Percentiles rank a stretch among this genome's conserved stretches.
Conservation (phyloP, 2,329 filamentous ascomycete species). For the Fusarium algeriense region DNA sequence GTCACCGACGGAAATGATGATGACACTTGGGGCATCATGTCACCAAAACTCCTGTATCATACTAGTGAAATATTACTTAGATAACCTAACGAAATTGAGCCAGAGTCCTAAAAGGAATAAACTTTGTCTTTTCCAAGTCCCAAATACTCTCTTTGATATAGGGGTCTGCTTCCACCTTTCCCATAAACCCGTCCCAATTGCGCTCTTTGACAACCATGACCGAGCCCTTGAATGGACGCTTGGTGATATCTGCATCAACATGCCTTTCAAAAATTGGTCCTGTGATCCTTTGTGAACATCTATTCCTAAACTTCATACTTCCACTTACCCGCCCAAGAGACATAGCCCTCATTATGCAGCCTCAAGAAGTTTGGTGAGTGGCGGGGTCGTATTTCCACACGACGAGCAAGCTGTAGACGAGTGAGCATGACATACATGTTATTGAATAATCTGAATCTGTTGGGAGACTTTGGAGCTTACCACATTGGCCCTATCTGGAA, state of each 20-base stretch:
- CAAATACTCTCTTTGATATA: conserved; percentile 5
- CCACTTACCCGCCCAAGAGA: conserved; percentile 2
- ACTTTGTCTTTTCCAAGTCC: conserved; percentile 5
- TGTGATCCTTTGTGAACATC: background rate
- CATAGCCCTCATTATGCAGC: conserved; percentile 7
- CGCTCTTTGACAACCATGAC: conserved; percentile 6
- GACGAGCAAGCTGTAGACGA: background rate
- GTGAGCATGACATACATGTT: too few relatives aligned
- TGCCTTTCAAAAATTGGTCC: conserved; percentile 5
- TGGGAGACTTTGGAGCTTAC: background rate
- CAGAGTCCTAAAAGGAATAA: conserved; percentile 6
- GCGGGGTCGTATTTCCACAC: conserved; percentile 6
- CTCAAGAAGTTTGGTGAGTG: conserved; percentile 9
- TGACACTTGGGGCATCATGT: too few relatives aligned
- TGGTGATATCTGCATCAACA: conserved; percentile 1
- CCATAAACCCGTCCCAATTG: conserved; percentile 5
- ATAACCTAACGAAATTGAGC: background rate
- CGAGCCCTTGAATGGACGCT: conserved; percentile 5
- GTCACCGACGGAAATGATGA: too few relatives aligned
- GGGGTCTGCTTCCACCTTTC: conserved; percentile 1
- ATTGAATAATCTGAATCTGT: too few relatives aligned
- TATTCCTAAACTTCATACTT: background rate
- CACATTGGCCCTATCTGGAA: conserved; percentile 7
- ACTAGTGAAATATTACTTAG: too few relatives aligned
- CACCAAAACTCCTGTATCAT: too few relatives aligned